phyloP scores from a whole-genome alignment of 768 basidiomycete species.

The Obba rivulosa region DNA sequence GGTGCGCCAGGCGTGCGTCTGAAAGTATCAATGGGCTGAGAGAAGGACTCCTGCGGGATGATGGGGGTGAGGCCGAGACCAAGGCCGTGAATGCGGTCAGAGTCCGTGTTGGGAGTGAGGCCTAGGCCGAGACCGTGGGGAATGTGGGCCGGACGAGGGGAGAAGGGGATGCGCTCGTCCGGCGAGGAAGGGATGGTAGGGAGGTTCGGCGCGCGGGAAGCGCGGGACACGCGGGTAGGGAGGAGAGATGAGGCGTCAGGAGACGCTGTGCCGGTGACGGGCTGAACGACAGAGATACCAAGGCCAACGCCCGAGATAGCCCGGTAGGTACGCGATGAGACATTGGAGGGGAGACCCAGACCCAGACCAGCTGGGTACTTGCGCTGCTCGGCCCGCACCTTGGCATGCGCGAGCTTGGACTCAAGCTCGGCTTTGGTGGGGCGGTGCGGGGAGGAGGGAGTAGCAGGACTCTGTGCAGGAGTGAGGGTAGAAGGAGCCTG shows the following conservation, averaged over 20 bases:
- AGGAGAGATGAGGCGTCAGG: slow-evolving; percentile 2
- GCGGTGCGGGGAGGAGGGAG: slow-evolving; percentile 3
- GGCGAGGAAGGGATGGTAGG: slow-evolving; percentile 5
- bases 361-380: slow-evolving; percentile 3
- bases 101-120: slow-evolving; percentile 2
- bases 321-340: background rate
- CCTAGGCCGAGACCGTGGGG: background rate
- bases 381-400: slow-evolving; percentile 5
- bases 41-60: slow-evolving; percentile 5
- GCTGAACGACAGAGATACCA: slow-evolving; percentile 1
- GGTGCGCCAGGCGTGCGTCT: slow-evolving; percentile 13
- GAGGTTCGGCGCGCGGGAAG: slow-evolving; percentile 7
- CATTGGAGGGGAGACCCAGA: background rate
- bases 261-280: background rate
- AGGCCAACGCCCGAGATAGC: background rate
- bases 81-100: background rate
- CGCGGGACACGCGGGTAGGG: slow-evolving; percentile 1
- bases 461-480: too few relatives aligned
- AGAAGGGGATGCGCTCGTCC: slow-evolving; percentile 4
- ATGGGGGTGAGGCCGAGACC: background rate
- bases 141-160: background rate
- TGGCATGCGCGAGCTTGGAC: slow-evolving; percentile 6
- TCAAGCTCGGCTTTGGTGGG: slow-evolving; percentile 15
- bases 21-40: slow-evolving; percentile 6
- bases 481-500: too few relatives aligned